These are phyloP conservation scores for Juglanconis juglandina DNA, from an alignment of 2,329 filamentous ascomycete genomes.

Conservation along the genomic window DNA sequence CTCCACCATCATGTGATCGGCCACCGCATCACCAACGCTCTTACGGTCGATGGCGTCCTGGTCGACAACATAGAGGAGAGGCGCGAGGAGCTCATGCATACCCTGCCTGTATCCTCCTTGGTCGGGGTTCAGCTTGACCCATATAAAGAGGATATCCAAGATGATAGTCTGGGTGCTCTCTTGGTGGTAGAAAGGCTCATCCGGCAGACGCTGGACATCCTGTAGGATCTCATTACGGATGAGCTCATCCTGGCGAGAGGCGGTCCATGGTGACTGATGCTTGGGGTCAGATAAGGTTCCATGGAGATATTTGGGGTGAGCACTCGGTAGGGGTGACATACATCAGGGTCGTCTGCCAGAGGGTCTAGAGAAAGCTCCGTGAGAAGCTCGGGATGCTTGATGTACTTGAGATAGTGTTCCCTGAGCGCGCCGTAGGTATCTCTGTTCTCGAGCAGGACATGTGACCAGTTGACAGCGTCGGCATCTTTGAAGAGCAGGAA, in stretches of 20 bases:
- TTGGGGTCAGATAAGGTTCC: slow-evolving; percentile 18
- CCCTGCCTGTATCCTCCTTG: slow-evolving; percentile 92
- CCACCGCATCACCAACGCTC: slow-evolving; percentile 30
- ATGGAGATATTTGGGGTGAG: neutral
- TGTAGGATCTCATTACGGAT: slow-evolving; percentile 86
- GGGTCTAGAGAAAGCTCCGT: slow-evolving; percentile 71
- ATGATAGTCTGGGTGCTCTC: slow-evolving; percentile 75
- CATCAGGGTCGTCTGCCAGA: slow-evolving; percentile 71
- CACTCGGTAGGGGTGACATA: slow-evolving; percentile 28
- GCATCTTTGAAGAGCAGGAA: slow-evolving; percentile 76
- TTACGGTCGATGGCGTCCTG: slow-evolving; percentile 68
- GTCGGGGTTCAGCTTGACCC: slow-evolving; percentile 85
- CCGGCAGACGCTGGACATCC: slow-evolving; percentile 90
- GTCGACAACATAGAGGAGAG: slow-evolving; percentile 80
- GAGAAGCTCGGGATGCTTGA: slow-evolving; percentile 79
- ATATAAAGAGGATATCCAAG: slow-evolving; percentile 87
- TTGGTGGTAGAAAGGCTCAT: slow-evolving; percentile 85
- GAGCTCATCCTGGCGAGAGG: slow-evolving; percentile 78
- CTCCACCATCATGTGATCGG: slow-evolving; percentile 56
- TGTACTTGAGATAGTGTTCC: slow-evolving; percentile 74
- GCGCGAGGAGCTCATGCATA: slow-evolving; percentile 94
- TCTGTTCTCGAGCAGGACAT: slow-evolving; percentile 64
- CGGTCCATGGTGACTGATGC: slow-evolving; percentile 82
- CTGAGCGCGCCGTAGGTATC: slow-evolving; percentile 70
- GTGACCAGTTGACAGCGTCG: slow-evolving; percentile 64